Evolutionary conservation across 164 flowering plant species (phyloP), one percentile per base, ranked within the genome.

Genomic region (Nymphaea colorata): DNA sequence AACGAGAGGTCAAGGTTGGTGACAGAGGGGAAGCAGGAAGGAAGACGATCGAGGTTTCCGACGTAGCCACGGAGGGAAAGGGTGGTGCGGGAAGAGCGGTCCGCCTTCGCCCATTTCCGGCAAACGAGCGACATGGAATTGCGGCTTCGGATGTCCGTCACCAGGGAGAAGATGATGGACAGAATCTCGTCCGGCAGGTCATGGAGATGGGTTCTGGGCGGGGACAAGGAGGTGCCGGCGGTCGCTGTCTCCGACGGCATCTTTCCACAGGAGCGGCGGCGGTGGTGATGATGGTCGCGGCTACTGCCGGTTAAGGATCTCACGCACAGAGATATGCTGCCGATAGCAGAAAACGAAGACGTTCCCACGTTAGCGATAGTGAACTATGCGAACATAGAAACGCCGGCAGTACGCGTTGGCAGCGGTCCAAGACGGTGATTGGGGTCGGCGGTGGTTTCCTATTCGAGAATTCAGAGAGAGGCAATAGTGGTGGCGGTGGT

Each of bases 61-160:
- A 83, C 78, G 86, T 92, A 87, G 62, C 96, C 96, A 0, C 96
- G 93, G 73, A 95, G 88, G 41, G 91, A 69, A 72, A 95, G 78
- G 63, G 82, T 66, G 6, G 79, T 65, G 73, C 97, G 90, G 36
- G 97, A 86, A 53, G 76, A 6, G 8, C 98, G 82, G 70, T 95
- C 99, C 0, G 85, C 71, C 3, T 7, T 4, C 4, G 44, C 67
- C 89, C 87, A 91, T 70, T 82, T 90, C 7, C 70, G 82, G 80
- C 76, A 83, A 5, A 84, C 96, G 2, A 91, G 78, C 14, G 98
- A 69, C 62, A 82, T 75, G 71, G 84, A 69, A 83, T 91, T 91
- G n/a, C 98, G 83, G 59, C 79, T 44, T 1, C 98, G 82, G 3
- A 82, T 72, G 73, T 82, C 87, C 61, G 75, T 5, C 12, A 90